A percentile compares a stretch with the other conserved stretches of the same genome.
Conservation (phyloP, 257 asterid species). For the Anisodus acutangulus region DNA sequence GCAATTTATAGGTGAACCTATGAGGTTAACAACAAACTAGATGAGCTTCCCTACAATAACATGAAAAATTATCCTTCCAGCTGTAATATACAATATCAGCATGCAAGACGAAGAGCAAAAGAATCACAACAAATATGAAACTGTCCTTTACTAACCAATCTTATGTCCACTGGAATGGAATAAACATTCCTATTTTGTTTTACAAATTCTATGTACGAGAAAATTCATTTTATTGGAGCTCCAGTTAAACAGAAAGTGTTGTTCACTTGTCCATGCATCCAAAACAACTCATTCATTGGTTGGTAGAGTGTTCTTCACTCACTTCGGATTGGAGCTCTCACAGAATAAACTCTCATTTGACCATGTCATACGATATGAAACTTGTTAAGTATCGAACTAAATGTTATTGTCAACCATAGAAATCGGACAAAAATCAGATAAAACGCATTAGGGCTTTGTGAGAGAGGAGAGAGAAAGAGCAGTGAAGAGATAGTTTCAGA, state of each 20-base stretch:
- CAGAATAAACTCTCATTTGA: slow-evolving; percentile 13
- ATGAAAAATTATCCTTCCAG: not conserved
- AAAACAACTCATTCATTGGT: slow-evolving; percentile 19
- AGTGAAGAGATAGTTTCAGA: not conserved
- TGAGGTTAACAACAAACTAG: not conserved
- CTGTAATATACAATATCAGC: slow-evolving; percentile 23
- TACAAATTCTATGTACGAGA: not conserved
- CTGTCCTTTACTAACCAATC: not conserved
- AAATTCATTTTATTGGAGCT: not conserved
- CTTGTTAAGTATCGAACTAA: not conserved
- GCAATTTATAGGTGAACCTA: slow-evolving; percentile 30
- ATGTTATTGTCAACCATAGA: not conserved
- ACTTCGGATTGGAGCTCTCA: not conserved
- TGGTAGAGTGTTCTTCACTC: not conserved
- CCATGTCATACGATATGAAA: not conserved
- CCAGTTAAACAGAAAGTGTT: not conserved
- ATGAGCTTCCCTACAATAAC: not conserved
- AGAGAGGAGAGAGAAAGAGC: not conserved
- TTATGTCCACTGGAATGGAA: not conserved
- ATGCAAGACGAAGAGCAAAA: not conserved
- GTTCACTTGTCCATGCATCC: slow-evolving; percentile 17
- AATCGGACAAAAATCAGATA: not conserved
- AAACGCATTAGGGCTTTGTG: not conserved
- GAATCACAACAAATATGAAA: slow-evolving; percentile 6
- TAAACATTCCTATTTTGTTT: not conserved